Base-by-base conservation (phyloP, 2,329 filamentous ascomycete species). In the Plenodomus biglobosus region DNA sequence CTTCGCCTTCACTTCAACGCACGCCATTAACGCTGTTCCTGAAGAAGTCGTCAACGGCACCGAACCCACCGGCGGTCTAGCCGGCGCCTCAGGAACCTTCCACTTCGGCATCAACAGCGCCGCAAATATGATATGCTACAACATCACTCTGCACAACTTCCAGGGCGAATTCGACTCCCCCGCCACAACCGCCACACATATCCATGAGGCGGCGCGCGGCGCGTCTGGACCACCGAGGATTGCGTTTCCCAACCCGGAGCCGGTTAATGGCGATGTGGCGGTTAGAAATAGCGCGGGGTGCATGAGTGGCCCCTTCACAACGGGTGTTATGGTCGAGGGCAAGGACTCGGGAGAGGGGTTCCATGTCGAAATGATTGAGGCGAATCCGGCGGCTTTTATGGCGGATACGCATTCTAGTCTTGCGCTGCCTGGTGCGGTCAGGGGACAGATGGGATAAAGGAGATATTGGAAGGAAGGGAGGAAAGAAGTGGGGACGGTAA, bases 101-200 rank as follows among this genome's bases (percentile, higher is more conserved):
- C 73, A 76, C 61, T 78, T 77, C 58, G 79, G 78, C 49, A 75
- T 83, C 67, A 81, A 82, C 71, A 72, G 71, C 21, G 52, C 68
- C 13, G 50, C 62, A 35, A 69, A 76, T 62, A 62, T 68, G 54
- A 74, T 75, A 62, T 76, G 73, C 66, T 75, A 72, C 64, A 77
- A 81, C 69, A 81, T 82, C 64, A 78, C 73, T 27, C 68, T 82
- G 38, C 60, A 71, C 46, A 72, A 72, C 55, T 78, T 82, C 71
- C 68, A 70, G 22, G 80, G 80, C 46, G 71, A 78, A 2, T 83
- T 79, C 64, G 62, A 76, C 54, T 82, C 79, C 2, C 74, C 75
- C 0, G 80, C 80, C 32, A 62, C 61, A 21, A 81, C 79, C 2
- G 78, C 80, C 11, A 83, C 80, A 1, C 80, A 83, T 63, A 79